Conservation (phyloP, 371 early-diverging fungal genomes). For the Mucor piriformis region DNA sequence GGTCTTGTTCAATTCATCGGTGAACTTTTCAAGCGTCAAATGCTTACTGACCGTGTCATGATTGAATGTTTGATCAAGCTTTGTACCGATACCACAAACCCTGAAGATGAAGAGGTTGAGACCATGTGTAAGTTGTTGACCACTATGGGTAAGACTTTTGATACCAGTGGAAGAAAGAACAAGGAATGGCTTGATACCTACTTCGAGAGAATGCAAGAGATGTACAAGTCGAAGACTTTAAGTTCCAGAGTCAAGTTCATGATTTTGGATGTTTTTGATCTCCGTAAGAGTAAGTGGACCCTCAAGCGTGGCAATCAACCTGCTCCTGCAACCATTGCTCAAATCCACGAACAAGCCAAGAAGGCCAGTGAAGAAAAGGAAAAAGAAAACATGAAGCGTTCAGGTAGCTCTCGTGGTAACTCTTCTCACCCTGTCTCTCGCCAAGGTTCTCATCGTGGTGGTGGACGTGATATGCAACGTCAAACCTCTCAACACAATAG, state of each 20-base stretch:
- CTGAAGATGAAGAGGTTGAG: slow-evolving; percentile 95
- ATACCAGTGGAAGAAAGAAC: slow-evolving; percentile 30
- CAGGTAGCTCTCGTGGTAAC: slow-evolving; percentile 64
- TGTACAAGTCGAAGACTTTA: slow-evolving; percentile 61
- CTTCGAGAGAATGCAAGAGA: slow-evolving; percentile 75
- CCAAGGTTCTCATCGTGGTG: slow-evolving; percentile 56
- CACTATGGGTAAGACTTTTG: slow-evolving; percentile 81
- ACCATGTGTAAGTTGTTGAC: slow-evolving; percentile 88
- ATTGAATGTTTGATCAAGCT: slow-evolving; percentile 82
- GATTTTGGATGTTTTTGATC: slow-evolving; percentile 90
- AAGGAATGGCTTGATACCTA: slow-evolving; percentile 75
- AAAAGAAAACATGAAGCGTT: slow-evolving; percentile 68
- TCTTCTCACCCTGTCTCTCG: slow-evolving; percentile 58
- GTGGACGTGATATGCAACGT: slow-evolving; percentile 42
- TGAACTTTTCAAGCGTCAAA: slow-evolving; percentile 87
- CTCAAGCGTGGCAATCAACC: slow-evolving; percentile 57
- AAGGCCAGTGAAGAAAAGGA: slow-evolving; percentile 67
- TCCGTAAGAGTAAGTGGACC: slow-evolving; percentile 84
- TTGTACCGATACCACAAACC: slow-evolving; percentile 68
- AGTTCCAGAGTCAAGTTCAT: slow-evolving; percentile 90
- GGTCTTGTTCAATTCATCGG: slow-evolving; percentile 94
- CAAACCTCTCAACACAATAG: slow-evolving; percentile 48
- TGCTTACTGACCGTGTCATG: slow-evolving; percentile 93
- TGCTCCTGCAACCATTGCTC: slow-evolving; percentile 88
- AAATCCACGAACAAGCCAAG: slow-evolving; percentile 82